phyloP scores from a whole-genome alignment of 164 flowering plant genomes.

The Aristolochia californica region DNA sequence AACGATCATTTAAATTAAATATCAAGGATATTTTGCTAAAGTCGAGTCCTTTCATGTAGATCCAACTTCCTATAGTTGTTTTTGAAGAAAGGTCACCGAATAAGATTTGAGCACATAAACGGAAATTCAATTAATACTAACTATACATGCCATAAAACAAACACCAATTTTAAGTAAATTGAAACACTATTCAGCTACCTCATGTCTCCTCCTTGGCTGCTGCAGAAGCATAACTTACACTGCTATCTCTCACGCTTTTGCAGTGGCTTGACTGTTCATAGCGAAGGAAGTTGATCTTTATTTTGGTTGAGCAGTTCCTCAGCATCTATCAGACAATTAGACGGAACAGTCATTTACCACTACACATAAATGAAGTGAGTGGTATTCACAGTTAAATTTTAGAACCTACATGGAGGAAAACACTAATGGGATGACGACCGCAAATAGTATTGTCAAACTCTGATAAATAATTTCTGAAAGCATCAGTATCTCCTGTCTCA shows the following conservation, averaged over 20 bases:
- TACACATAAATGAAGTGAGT: too few relatives aligned
- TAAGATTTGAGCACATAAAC: background rate
- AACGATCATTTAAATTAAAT: too few relatives aligned
- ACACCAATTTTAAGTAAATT: too few relatives aligned
- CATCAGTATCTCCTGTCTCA: slow-evolving; percentile 85
- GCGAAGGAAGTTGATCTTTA: slow-evolving; percentile 67
- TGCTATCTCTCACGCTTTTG: slow-evolving; percentile 77
- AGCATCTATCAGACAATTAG: slow-evolving; percentile 41
- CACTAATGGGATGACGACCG: slow-evolving; percentile 94
- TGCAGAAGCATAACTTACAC: slow-evolving; percentile 97
- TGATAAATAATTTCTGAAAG: slow-evolving; percentile 59
- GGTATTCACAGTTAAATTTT: too few relatives aligned
- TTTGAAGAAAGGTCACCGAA: too few relatives aligned
- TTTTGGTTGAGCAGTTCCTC: slow-evolving; percentile 56
- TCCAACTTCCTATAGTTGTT: too few relatives aligned
- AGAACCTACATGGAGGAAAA: slow-evolving; percentile 71
- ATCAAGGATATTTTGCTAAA: too few relatives aligned
- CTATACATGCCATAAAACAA: too few relatives aligned
- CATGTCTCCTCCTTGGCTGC: slow-evolving; percentile 65
- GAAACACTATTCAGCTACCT: slow-evolving; percentile 6
- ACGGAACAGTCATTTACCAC: background rate
- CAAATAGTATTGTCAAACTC: slow-evolving; percentile 89
- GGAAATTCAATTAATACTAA: background rate
- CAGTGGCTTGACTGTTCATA: slow-evolving; percentile 97
- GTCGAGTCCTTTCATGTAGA: too few relatives aligned